Evolutionary conservation across 495 filamentous ascomycete species (phyloP).

Genomic region (Penicillium soppii): DNA sequence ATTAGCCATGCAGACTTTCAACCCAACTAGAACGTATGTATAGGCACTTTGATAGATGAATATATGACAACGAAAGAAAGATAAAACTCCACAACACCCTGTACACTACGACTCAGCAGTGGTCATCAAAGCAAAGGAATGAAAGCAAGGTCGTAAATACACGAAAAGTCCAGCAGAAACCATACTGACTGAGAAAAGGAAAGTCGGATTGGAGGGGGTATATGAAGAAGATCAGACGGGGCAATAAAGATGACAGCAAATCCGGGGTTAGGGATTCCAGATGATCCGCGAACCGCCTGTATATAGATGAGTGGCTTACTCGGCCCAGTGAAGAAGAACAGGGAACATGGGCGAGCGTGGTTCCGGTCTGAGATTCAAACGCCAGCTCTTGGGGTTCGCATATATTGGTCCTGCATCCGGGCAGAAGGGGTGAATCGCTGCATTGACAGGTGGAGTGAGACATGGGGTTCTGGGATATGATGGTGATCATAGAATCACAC

Average conservation of each 20-base stretch:
- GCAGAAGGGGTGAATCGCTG: constrained; percentile 14
- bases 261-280: too few species aligned
- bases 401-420: constrained; percentile 19
- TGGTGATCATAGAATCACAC: constrained; percentile 70
- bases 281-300: too few species aligned
- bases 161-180: constrained; percentile 21
- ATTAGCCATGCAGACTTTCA: too few species aligned
- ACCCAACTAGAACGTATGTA: too few species aligned
- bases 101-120: constrained; percentile 4
- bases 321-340: too few species aligned
- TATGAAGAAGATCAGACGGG: constrained; percentile 17
- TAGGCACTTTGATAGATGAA: neutral
- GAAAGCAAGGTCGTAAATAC: constrained; percentile 23
- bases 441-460: neutral
- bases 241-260: constrained; percentile 12
- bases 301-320: too few species aligned
- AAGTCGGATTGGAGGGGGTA: constrained; percentile 22
- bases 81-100: constrained; percentile 4
- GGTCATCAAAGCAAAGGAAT: constrained; percentile 5
- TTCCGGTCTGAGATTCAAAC: constrained; percentile 18
- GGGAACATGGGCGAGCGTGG: neutral
- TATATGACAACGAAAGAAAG: constrained; percentile 1
- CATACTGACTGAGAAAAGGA: constrained; percentile 15
- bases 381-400: constrained; percentile 23
- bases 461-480: neutral